Evolutionary conservation across 2,329 filamentous ascomycete species (phyloP).

Genomic region (Clarireedia homoeocarpa): DNA sequence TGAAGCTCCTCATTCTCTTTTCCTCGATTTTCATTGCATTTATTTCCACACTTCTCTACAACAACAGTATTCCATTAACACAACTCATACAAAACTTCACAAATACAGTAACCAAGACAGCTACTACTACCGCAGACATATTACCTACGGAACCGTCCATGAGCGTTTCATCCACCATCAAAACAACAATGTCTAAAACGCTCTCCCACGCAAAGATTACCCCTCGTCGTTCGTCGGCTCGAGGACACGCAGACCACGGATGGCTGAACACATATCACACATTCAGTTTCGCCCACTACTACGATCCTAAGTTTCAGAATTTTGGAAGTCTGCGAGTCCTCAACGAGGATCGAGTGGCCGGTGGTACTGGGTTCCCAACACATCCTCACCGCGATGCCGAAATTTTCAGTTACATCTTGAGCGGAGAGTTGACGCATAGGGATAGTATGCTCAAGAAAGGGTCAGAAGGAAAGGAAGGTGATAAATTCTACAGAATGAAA

Average conservation of each 20-base stretch:
- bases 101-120: neutral
- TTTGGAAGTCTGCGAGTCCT: conserved; percentile 77
- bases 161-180: conserved; percentile 28
- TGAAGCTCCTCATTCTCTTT: conserved; percentile 28
- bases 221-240: conserved; percentile 61
- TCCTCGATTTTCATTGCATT: conserved; percentile 27
- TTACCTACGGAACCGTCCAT: conserved; percentile 13
- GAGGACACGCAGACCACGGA: conserved; percentile 74
- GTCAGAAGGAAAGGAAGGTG: conserved; percentile 43
- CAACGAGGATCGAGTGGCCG: conserved; percentile 78
- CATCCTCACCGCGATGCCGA: conserved; percentile 82
- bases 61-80: conserved; percentile 21
- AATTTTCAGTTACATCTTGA: conserved; percentile 84
- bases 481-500: conserved; percentile 63
- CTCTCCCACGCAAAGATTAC: conserved; percentile 64
- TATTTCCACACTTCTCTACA: conserved; percentile 23
- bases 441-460: conserved; percentile 75
- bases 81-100: conserved; percentile 19
- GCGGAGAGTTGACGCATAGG: conserved; percentile 77
- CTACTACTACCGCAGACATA: conserved; percentile 3
- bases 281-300: conserved; percentile 14
- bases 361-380: conserved; percentile 71
- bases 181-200: conserved; percentile 50
- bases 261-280: conserved; percentile 69
- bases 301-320: conserved; percentile 37